A percentile compares a stretch with the other conserved stretches of the same genome.
These are phyloP conservation scores for Corylus americana DNA, from an alignment of 306 rosid species.

Conservation along the genomic window DNA sequence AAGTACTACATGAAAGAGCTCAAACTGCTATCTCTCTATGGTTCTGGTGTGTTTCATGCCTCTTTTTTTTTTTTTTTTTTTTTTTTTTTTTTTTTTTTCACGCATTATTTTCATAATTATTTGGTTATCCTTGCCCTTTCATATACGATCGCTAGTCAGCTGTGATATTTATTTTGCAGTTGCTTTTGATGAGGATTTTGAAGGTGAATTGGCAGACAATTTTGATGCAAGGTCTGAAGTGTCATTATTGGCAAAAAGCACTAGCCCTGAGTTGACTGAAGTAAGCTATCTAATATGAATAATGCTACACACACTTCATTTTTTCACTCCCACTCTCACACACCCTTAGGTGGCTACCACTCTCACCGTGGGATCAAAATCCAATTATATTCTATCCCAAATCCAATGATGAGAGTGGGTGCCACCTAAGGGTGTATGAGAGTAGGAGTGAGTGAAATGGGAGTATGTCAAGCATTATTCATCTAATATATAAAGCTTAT, in stretches of 20 bases:
- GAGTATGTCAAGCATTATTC: no score
- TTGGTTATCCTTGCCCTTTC: slow-evolving; percentile 18
- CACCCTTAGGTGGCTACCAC: no score
- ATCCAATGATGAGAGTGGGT: no score
- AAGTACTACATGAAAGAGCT: slow-evolving; percentile 81
- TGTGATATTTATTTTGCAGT: slow-evolving; percentile 46
- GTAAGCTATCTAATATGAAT: slow-evolving; percentile 36
- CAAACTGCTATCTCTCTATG: slow-evolving; percentile 77
- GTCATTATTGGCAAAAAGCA: slow-evolving; percentile 67
- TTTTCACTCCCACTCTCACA: no score
- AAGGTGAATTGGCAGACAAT: slow-evolving; percentile 86
- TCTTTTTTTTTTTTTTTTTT: not conserved
- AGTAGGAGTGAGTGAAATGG: no score
- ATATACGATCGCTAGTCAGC: slow-evolving; percentile 12
- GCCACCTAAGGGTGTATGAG: no score
- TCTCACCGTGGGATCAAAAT: no score
- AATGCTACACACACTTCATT: no score
- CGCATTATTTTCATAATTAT: slow-evolving; percentile 14
- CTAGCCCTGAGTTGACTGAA: slow-evolving; percentile 82
- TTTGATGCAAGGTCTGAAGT: slow-evolving; percentile 72
- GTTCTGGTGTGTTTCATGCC: slow-evolving; percentile 64
- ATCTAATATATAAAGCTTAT: slow-evolving; percentile 10
- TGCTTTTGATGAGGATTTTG: slow-evolving; percentile 98
- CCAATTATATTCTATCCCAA: no score
- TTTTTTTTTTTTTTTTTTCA: not conserved